Evolutionary conservation across 1,284 basidiomycete species (phyloP), one percentile per base, ranked within the genome.

Genomic region (Gymnopus androsaceus): DNA sequence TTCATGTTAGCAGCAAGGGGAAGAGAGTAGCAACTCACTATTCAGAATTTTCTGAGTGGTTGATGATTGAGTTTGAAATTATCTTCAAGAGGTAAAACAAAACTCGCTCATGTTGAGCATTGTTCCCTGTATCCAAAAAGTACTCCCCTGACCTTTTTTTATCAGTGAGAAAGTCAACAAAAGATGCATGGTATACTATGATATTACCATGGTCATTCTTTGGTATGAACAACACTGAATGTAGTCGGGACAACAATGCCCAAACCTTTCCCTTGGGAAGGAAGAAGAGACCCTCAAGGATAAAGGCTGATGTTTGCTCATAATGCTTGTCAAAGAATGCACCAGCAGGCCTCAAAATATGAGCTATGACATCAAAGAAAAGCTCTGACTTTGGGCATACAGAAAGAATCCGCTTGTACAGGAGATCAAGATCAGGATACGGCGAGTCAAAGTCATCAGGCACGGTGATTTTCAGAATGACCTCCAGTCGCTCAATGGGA

Each of bases 161-260:
- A 38, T 55, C 46, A 27, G 31, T 41, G 3, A 57, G 36, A 38
- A 57, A 57, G 6, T 57, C 56, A 2, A 41, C 37, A 25, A 57
- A 57, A 7, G 56, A 57, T 15, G 51, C 21, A 31, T 57, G 56
- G 14, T 6, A 19, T 11, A 49, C 17, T 0, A 14, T n/a, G 37
- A 57, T 57, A 7, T 12, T 6, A 1, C 21, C 30, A 15, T 27
- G 1, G 31, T 49, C 38, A 4, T 44, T 46, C 19, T 46, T 41
- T 11, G 51, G 51, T n/a, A 56, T 51, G 28, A 5, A 2, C 9
- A 56, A 33, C 14, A 56, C 49, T 6, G 31, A 44, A 19, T 56
- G 55, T 11, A 56, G 15, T 27, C 31, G 41, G 30, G 23, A 46
- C 14, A 56, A 31, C 21, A 46, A 42, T 4, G 31, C 19, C 27